These are phyloP conservation scores for Parmelia sp. DNA, from an alignment of 495 filamentous ascomycete species.

Conservation along the genomic window DNA sequence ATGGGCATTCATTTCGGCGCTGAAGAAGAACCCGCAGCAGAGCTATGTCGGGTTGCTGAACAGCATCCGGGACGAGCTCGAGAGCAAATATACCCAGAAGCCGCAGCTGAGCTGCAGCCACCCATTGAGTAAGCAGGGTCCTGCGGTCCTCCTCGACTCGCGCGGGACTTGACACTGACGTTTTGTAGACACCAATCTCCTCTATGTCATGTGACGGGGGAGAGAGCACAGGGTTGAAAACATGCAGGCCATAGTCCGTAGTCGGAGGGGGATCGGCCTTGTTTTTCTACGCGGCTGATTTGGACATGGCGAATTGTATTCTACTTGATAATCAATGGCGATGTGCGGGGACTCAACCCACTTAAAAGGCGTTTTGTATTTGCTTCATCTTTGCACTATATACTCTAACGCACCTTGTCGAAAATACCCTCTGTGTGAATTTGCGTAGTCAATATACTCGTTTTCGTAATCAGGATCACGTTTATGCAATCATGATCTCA, in stretches of 20 bases:
- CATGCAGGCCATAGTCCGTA: not conserved
- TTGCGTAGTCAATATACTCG: no score
- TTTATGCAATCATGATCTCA: no score
- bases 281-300: not conserved
- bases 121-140: constrained; percentile 66
- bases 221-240: not conserved
- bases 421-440: no score
- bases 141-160: not conserved
- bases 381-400: no score
- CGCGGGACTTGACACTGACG: not conserved
- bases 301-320: no score
- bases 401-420: no score
- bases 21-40: constrained; percentile 97
- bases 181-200: constrained; percentile 18
- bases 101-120: constrained; percentile 96
- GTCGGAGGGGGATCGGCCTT: no score
- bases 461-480: no score
- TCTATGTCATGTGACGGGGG: constrained; percentile 19
- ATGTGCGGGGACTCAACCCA: no score
- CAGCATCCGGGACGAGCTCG: constrained; percentile 87
- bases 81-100: constrained; percentile 87
- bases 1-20: constrained; percentile 87
- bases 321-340: no score
- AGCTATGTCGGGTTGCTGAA: constrained; percentile 94
- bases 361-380: no score